Base-by-base conservation (phyloP, 768 basidiomycete species). In the Cystobasidium tubakii region DNA sequence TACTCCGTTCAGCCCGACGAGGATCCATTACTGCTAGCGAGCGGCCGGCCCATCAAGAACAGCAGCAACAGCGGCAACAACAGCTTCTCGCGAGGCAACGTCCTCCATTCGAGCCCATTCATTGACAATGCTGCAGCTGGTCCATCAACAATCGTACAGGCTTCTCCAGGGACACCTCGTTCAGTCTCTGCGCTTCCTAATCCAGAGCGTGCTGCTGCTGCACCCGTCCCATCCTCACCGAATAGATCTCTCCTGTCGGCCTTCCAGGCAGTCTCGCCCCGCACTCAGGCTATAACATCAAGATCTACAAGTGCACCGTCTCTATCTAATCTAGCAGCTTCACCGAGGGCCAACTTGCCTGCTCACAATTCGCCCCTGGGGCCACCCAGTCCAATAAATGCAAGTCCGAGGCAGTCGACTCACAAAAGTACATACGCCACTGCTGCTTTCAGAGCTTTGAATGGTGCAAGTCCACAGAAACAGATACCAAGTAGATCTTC, bases 201-300 rank as follows among this genome's bases (percentile, higher is more conserved):
- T n/a, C 46, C 21, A 12, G 63, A 25, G 13, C 15, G 21, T n/a
- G 34, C 63, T 7, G 62, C 62, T 66, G 17, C 39, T 31, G 62
- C 62, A n/a, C n/a, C 25, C 9, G 4, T 36, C 33, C 21, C 62
- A n/a, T n/a, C 62, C 19, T 46, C 31, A n/a, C 69, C 69, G 27
- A 39, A 25, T n/a, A 23, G 69, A n/a, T 57, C 54, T 4, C 69
- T 71, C 2, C 25, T 71, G 53, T 17, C 69, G 3, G 69, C 69
- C 9, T 71, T 71, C 55, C 69, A 71, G 25, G 69, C 69, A n/a
- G 55, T 42, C 69, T 57, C 54, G 25, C 69, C 53, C 60, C 63
- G 63, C 15, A 31, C 15, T 34, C 63, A 39, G 21, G 36, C 25
- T 39, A 23, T 36, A 25, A n/a, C 25, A 21, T 13, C 25, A 34